These are phyloP conservation scores for Cymodocea nodosa DNA, from an alignment of 116 monocot genomes.

Conservation along the genomic window DNA sequence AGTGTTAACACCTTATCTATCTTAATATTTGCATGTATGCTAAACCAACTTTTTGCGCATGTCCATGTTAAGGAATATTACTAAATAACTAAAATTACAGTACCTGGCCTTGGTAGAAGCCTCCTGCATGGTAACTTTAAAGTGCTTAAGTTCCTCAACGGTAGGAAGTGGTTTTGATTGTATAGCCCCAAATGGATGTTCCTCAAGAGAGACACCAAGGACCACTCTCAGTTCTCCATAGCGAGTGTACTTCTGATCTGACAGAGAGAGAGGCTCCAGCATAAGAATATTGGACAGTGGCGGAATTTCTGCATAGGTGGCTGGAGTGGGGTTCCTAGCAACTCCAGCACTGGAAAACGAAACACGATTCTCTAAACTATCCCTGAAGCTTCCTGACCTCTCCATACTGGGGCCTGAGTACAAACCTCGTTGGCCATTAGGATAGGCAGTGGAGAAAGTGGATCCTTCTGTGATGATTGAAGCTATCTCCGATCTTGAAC, in stretches of 20 bases:
- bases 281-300: slow-evolving; percentile 9
- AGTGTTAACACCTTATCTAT: too few relatives aligned
- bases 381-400: slow-evolving; percentile 57
- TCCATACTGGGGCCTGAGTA: slow-evolving; percentile 39
- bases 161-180: slow-evolving; percentile 25
- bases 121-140: slow-evolving; percentile 18
- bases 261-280: slow-evolving; percentile 34
- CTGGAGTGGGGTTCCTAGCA: slow-evolving; percentile 14
- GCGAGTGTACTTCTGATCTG: slow-evolving; percentile 48
- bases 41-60: neutral
- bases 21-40: too few relatives aligned
- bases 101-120: slow-evolving; percentile 4
- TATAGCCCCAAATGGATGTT: slow-evolving; percentile 45
- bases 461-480: slow-evolving; percentile 44
- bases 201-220: slow-evolving; percentile 52
- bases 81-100: neutral
- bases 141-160: slow-evolving; percentile 59
- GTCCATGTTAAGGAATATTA: neutral
- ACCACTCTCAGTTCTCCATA: slow-evolving; percentile 51
- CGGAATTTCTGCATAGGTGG: slow-evolving; percentile 10
- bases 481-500: slow-evolving; percentile 39
- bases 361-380: slow-evolving; percentile 28
- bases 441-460: slow-evolving; percentile 24
- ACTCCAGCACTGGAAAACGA: slow-evolving; percentile 20
- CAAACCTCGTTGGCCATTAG: slow-evolving; percentile 35